Percentiles rank a stretch among this genome's conserved stretches.
Conservation (phyloP, 1,139 yeast species). For the Debaryomyces robertsiae region DNA sequence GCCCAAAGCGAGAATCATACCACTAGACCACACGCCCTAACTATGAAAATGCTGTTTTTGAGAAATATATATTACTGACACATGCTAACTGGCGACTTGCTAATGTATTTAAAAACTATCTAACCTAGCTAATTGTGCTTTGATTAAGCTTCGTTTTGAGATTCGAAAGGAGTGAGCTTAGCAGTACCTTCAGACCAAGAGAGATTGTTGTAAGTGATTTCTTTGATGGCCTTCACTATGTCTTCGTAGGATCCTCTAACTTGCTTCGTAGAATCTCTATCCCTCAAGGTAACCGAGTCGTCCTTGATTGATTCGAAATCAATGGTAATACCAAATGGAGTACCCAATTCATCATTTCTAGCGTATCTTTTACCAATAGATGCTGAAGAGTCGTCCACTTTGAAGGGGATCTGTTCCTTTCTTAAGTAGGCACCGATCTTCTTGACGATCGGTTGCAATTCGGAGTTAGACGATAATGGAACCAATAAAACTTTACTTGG, state of each 20-base stretch:
- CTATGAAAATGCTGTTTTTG: neutral
- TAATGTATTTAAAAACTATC: too few relatives aligned
- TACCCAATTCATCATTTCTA: constrained; percentile 98
- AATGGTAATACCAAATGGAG: constrained; percentile 97
- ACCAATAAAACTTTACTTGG: constrained; percentile 97
- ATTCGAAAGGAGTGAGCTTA: constrained; percentile 62
- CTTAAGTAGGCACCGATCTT: constrained; percentile 72
- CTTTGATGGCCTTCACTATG: constrained; percentile 76
- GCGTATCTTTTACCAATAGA: constrained; percentile 98
- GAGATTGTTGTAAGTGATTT: constrained; percentile 70
- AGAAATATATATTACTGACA: neutral
- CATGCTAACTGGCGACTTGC: constrained; percentile 1
- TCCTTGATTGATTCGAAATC: constrained; percentile 95
- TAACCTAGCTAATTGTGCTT: neutral
- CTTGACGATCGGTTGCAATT: constrained; percentile 74
- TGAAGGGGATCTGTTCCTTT: constrained; percentile 85
- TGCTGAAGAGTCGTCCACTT: constrained; percentile 96
- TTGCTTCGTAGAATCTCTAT: constrained; percentile 96
- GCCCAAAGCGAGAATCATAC: constrained; percentile 39
- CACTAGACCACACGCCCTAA: constrained; percentile 36
- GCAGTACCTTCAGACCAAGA: constrained; percentile 88
- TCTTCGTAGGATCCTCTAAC: constrained; percentile 89
- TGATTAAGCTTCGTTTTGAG: constrained; percentile 34
- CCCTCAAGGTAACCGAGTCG: constrained; percentile 91
- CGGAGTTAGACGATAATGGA: constrained; percentile 86